Conservation (phyloP, 192 early-diverging fungal species). For the Pilaira anomala region DNA sequence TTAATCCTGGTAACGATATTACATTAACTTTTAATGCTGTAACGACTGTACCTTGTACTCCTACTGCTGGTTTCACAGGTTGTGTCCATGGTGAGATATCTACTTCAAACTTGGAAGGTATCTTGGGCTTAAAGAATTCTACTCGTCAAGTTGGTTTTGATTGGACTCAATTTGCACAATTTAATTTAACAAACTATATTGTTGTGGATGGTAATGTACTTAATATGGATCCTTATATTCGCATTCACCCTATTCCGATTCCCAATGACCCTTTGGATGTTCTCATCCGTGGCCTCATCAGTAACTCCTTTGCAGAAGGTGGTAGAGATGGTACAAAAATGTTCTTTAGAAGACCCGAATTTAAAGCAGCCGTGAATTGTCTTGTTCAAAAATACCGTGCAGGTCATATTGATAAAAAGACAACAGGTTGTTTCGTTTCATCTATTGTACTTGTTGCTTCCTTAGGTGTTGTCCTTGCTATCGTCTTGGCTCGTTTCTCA, state of each 20-base stretch:
- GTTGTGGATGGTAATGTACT: constrained; percentile 76
- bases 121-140: constrained; percentile 33
- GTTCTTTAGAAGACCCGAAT: constrained; percentile 56
- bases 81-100: constrained; percentile 40
- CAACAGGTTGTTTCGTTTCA: constrained; percentile 72
- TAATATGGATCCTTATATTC: constrained; percentile 68
- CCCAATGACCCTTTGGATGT: constrained; percentile 56
- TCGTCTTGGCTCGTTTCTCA: constrained; percentile 61
- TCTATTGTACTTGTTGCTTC: constrained; percentile 57
- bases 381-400: constrained; percentile 60
- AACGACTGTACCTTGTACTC: constrained; percentile 38
- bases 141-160: constrained; percentile 59
- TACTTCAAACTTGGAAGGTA: constrained; percentile 7
- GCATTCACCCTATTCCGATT: constrained; percentile 33
- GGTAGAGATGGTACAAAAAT: constrained; percentile 66
- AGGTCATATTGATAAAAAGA: constrained; percentile 71
- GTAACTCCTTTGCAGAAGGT: constrained; percentile 41
- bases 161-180: constrained; percentile 53
- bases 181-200: constrained; percentile 49
- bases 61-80: constrained; percentile 40
- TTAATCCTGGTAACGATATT: constrained; percentile 35
- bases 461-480: constrained; percentile 58
- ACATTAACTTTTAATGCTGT: constrained; percentile 39
- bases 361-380: constrained; percentile 53
- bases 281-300: constrained; percentile 49